phyloP scores from a whole-genome alignment of 164 flowering plant species.

The Stephania japonica region DNA sequence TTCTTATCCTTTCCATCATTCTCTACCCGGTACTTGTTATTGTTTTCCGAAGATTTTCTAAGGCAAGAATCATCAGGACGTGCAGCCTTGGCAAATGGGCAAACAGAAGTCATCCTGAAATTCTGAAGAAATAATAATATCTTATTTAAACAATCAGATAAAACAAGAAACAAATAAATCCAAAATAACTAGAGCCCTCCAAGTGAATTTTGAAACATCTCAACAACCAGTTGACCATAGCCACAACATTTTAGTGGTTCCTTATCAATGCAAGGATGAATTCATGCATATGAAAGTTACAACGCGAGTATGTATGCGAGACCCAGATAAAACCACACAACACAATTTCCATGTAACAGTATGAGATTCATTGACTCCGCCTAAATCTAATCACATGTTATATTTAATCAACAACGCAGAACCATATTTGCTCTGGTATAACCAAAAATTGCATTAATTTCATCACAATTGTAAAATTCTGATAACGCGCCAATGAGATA shows the following conservation, averaged over 20 bases:
- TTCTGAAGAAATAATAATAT: not conserved
- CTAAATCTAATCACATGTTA: not conserved
- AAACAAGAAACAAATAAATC: not conserved
- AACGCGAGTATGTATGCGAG: not conserved
- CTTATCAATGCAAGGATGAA: not conserved
- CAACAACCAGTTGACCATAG: not conserved
- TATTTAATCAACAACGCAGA: not conserved
- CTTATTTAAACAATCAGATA: not conserved
- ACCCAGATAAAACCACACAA: not conserved
- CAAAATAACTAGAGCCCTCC: not conserved
- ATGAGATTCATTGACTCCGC: not conserved
- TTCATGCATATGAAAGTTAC: not conserved
- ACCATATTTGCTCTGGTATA: too few species aligned
- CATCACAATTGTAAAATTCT: not conserved
- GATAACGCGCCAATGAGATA: too few species aligned
- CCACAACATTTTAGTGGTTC: not conserved
- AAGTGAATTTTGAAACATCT: not conserved
- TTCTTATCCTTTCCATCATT: constrained; percentile 25
- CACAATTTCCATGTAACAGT: not conserved
- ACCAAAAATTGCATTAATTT: not conserved
- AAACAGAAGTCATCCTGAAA: constrained; percentile 56
- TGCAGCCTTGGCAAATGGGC: constrained; percentile 60
- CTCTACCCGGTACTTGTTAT: constrained; percentile 22
- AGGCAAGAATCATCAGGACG: constrained; percentile 45
- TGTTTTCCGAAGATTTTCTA: constrained; percentile 24